phyloP scores from a whole-genome alignment of 306 rosid genomes.

The Mucuna pruriens region DNA sequence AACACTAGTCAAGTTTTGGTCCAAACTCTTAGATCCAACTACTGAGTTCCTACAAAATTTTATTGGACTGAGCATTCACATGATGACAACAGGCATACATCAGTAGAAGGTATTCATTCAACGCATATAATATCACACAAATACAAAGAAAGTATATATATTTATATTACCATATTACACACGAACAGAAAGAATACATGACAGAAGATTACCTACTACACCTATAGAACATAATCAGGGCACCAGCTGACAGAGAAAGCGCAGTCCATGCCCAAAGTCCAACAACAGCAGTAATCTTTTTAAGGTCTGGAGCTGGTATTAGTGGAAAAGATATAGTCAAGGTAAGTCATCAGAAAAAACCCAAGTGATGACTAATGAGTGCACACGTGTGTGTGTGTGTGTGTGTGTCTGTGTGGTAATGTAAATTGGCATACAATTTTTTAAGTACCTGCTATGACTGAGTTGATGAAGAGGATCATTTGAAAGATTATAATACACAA shows the following conservation, averaged over 20 bases:
- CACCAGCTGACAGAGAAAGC: slow-evolving; percentile 59
- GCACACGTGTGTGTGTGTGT: not conserved
- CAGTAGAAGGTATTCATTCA: slow-evolving; percentile 19
- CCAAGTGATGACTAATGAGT: not conserved
- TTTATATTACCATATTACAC: slow-evolving; percentile 10
- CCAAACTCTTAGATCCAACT: slow-evolving; percentile 3
- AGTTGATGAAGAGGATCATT: slow-evolving; percentile 72
- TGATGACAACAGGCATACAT: not conserved
- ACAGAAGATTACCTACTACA: slow-evolving; percentile 77
- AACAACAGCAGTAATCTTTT: slow-evolving; percentile 80
- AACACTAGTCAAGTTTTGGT: slow-evolving; percentile 20
- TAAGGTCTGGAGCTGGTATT: slow-evolving; percentile 72
- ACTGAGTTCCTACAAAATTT: slow-evolving; percentile 2
- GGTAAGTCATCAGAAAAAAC: slow-evolving; percentile 35
- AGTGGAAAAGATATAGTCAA: slow-evolving; percentile 48
- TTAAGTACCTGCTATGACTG: slow-evolving; percentile 73
- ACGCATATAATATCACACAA: slow-evolving; percentile 12
- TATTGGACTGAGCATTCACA: slow-evolving; percentile 32
- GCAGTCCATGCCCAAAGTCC: slow-evolving; percentile 93
- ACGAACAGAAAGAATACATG: slow-evolving; percentile 30
- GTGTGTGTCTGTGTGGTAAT: slow-evolving; percentile 22
- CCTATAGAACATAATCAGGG: slow-evolving; percentile 79
- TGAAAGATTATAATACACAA: slow-evolving; percentile 57
- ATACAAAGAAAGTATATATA: slow-evolving; percentile 17
- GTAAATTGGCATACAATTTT: slow-evolving; percentile 34